Evolutionary conservation across 495 filamentous ascomycete genomes (phyloP).

Genomic region (Opeltia flavorubescens): DNA sequence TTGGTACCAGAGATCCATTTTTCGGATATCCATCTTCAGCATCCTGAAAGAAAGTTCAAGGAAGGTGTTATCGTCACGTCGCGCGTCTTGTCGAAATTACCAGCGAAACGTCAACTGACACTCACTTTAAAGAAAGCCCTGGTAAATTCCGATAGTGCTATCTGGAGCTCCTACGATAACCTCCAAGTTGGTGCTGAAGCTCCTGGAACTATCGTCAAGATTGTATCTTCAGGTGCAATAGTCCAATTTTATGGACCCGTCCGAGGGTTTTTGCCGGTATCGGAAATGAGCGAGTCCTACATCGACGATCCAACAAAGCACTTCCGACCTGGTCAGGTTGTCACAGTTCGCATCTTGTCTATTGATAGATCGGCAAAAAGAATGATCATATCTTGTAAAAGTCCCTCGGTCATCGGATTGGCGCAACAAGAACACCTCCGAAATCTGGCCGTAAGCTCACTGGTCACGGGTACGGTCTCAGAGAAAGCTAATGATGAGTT

Average conservation of each 20-base stretch:
- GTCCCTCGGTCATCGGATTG: slow-evolving; percentile 58
- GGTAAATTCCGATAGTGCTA: slow-evolving; percentile 65
- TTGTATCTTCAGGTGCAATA: slow-evolving; percentile 64
- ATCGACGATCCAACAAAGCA: slow-evolving; percentile 81
- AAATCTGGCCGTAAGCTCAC: slow-evolving; percentile 50
- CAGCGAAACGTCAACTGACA: slow-evolving; percentile 62
- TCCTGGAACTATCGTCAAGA: slow-evolving; percentile 70
- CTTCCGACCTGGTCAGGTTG: slow-evolving; percentile 78
- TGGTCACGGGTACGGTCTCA: slow-evolving; percentile 64
- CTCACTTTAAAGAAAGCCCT: slow-evolving; percentile 89
- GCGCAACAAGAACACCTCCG: slow-evolving; percentile 63
- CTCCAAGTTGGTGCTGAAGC: slow-evolving; percentile 56
- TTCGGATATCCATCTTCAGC: slow-evolving; percentile 71
- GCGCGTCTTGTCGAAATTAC: slow-evolving; percentile 68
- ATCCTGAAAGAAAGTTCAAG: slow-evolving; percentile 90
- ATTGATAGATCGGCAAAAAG: slow-evolving; percentile 56
- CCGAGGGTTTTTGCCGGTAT: slow-evolving; percentile 73
- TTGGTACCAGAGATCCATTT: slow-evolving; percentile 80
- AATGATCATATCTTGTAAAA: slow-evolving; percentile 86
- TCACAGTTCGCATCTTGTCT: slow-evolving; percentile 70
- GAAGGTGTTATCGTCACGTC: slow-evolving; percentile 73
- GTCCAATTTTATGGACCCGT: slow-evolving; percentile 85
- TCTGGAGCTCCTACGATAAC: slow-evolving; percentile 61
- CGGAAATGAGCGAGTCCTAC: slow-evolving; percentile 95
- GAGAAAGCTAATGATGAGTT: slow-evolving; percentile 75